Evolutionary conservation across 352 stramenopile species (phyloP).

Genomic region (Globisporangium spiculum): DNA sequence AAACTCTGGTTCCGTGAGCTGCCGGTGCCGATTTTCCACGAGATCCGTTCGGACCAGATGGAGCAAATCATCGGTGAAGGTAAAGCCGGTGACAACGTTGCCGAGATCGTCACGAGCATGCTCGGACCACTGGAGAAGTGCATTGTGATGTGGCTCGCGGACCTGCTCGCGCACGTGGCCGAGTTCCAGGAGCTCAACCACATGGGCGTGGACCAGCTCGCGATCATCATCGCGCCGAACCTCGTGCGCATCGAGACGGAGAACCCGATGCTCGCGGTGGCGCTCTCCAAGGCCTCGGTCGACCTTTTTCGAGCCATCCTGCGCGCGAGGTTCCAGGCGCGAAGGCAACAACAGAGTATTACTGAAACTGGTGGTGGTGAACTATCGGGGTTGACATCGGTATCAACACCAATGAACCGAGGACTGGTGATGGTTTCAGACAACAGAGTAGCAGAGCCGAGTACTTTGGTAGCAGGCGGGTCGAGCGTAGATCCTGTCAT

Average conservation of each 20-base stretch:
- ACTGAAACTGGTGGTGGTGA: background rate
- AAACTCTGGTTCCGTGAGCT: conserved; percentile 90
- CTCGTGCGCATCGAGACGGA: conserved; percentile 83
- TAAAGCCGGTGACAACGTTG: conserved; percentile 20
- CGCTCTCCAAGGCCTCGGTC: conserved; percentile 84
- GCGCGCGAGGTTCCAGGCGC: conserved; percentile 29
- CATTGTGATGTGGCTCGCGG: conserved; percentile 82
- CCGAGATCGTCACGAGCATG: conserved; percentile 44
- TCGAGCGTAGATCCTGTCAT: background rate
- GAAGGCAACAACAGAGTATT: conserved; percentile 4
- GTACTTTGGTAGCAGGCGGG: background rate
- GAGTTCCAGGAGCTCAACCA: conserved; percentile 73
- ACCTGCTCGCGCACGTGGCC: conserved; percentile 73
- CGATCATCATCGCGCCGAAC: conserved; percentile 88
- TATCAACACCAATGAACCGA: conserved; percentile 1
- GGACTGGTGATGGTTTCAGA: conserved; percentile 7
- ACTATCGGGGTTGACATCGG: background rate
- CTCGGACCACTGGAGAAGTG: conserved; percentile 49
- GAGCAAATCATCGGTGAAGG: conserved; percentile 35
- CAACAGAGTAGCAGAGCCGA: background rate
- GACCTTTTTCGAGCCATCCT: conserved; percentile 66
- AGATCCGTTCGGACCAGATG: conserved; percentile 70
- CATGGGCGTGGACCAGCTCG: conserved; percentile 89
- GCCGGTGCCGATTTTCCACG: conserved; percentile 75
- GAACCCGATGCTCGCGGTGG: conserved; percentile 84